These are phyloP conservation scores for Debaryomyces fabryi DNA, from an alignment of 1,139 yeast genomes.

Conservation along the genomic window DNA sequence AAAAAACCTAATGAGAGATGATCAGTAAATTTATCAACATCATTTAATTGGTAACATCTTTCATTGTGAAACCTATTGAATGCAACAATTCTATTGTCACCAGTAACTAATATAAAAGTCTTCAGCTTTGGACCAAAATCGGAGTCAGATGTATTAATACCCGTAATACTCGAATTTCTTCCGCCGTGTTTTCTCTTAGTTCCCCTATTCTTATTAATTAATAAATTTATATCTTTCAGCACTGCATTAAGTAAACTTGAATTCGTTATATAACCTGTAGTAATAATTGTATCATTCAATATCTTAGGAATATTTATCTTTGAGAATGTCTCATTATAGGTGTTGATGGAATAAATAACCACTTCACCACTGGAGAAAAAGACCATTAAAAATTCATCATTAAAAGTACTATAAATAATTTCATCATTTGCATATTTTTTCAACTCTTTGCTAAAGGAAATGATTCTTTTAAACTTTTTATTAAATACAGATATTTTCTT, in stretches of 20 bases:
- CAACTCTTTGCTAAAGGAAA: constrained; percentile 39
- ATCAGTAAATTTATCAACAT: constrained; percentile 61
- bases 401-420: constrained; percentile 55
- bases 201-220: constrained; percentile 31
- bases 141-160: constrained; percentile 14
- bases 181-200: constrained; percentile 33
- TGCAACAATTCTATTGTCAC: constrained; percentile 71
- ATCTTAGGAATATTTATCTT: constrained; percentile 52
- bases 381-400: constrained; percentile 53
- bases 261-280: constrained; percentile 66
- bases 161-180: constrained; percentile 6
- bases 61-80: constrained; percentile 68
- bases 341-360: constrained; percentile 46
- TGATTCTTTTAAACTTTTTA: constrained; percentile 53
- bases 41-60: constrained; percentile 64
- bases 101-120: constrained; percentile 69
- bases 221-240: constrained; percentile 40
- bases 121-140: constrained; percentile 43
- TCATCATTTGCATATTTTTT: constrained; percentile 38
- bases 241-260: constrained; percentile 46
- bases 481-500: constrained; percentile 67
- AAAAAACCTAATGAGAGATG: constrained; percentile 55
- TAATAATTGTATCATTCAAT: constrained; percentile 61
- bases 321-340: constrained; percentile 40
- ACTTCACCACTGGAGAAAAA: constrained; percentile 62